These are phyloP conservation scores for Oryza officinalis DNA, from an alignment of 176 grass and related monocot species.

Conservation along the genomic window DNA sequence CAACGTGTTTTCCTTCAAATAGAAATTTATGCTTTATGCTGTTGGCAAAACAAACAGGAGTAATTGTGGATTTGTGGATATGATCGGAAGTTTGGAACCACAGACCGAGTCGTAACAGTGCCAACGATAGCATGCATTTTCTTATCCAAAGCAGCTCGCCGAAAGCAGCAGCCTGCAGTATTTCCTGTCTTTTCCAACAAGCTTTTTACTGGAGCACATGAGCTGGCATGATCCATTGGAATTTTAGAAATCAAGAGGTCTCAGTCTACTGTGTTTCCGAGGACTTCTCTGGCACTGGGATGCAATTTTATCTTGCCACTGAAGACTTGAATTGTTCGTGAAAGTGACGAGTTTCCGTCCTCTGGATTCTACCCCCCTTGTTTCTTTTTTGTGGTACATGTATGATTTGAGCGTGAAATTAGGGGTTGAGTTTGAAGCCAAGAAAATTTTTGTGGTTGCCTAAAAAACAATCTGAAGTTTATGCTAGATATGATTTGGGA, in stretches of 20 bases:
- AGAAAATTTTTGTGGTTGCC: too few relatives aligned
- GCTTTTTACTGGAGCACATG: background rate
- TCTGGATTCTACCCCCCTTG: background rate
- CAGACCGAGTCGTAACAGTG: background rate
- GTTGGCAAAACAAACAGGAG: background rate
- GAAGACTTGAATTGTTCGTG: background rate
- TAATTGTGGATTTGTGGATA: background rate
- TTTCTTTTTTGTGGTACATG: too few relatives aligned
- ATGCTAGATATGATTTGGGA: too few relatives aligned
- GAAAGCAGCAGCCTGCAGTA: background rate
- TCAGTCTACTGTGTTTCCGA: background rate
- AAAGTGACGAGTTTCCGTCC: background rate
- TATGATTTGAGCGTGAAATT: too few relatives aligned
- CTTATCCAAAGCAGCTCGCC: background rate
- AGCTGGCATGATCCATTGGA: background rate
- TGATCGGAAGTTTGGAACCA: background rate
- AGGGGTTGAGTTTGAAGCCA: too few relatives aligned
- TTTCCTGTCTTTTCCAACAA: background rate
- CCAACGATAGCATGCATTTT: conserved; percentile 7
- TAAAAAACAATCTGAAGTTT: too few relatives aligned
- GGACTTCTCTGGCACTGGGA: background rate
- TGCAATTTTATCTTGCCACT: background rate
- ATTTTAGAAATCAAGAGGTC: background rate
- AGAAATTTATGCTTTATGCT: background rate
- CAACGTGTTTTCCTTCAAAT: background rate